Evolutionary conservation across 148 eudicot genomes (phyloP).

Genomic region (Vaccinium vitisidaea): DNA sequence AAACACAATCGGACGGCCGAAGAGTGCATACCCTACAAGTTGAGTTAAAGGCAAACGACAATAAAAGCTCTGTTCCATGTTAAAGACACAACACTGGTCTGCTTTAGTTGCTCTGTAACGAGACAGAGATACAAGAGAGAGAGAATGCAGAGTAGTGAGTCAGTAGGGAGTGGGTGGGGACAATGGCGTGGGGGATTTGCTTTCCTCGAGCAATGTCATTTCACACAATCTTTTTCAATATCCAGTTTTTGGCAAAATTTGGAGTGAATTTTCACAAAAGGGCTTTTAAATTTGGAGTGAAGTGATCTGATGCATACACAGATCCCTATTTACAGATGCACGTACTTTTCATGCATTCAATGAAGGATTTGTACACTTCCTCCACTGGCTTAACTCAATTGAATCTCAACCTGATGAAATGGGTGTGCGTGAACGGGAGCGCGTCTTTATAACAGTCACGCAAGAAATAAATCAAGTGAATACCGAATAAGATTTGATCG

Average conservation of each 20-base stretch:
- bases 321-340: constrained; percentile 1
- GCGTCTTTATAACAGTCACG: no score
- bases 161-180: not conserved
- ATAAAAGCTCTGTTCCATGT: not conserved
- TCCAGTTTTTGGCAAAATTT: not conserved
- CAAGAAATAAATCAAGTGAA: no score
- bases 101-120: not conserved
- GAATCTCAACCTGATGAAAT: not conserved
- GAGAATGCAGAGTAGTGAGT: no score
- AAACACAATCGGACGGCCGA: no score
- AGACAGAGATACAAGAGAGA: not conserved
- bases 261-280: not conserved
- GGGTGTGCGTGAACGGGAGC: no score
- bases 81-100: not conserved
- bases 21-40: no score
- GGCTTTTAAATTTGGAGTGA: not conserved
- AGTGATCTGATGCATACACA: not conserved
- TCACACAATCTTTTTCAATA: not conserved
- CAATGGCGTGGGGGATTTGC: not conserved
- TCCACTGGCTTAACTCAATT: not conserved
- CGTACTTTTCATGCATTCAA: not conserved
- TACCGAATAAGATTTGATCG: no score
- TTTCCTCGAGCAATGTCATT: not conserved
- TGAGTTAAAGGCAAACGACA: not conserved
- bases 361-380: not conserved